Conservation (phyloP, 305 asterid genomes). For the Lippia alba region DNA sequence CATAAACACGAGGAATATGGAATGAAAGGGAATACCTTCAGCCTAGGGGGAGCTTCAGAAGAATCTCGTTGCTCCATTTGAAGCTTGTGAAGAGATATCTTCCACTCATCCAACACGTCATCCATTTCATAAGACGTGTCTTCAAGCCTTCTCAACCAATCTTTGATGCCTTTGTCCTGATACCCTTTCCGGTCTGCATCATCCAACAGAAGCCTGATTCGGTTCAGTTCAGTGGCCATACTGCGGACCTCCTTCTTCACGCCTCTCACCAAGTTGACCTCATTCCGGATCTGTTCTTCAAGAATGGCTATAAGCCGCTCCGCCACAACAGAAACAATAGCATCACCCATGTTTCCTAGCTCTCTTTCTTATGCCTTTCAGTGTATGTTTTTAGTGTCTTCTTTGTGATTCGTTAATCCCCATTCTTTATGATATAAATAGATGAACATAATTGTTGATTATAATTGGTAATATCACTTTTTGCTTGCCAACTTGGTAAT, state of each 20-base stretch:
- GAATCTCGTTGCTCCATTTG: not conserved
- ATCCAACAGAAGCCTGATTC: not conserved
- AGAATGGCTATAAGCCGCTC: not conserved
- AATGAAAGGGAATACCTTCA: not conserved
- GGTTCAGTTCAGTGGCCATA: not conserved
- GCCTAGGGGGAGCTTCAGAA: not conserved
- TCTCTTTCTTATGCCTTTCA: no score
- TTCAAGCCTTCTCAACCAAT: constrained; percentile 5
- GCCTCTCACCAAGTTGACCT: constrained; percentile 23
- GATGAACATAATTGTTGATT: no score
- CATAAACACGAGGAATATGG: no score
- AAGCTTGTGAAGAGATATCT: no score
- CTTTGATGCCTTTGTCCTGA: not conserved
- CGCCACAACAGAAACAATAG: not conserved
- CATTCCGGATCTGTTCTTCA: not conserved
- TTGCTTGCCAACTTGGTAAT: no score
- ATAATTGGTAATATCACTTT: no score
- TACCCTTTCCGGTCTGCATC: constrained; percentile 27
- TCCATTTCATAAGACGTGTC: not conserved
- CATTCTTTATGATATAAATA: no score
- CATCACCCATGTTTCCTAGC: constrained; percentile 33
- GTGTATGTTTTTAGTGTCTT: no score
- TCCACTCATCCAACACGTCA: constrained; percentile 30
- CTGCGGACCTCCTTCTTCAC: not conserved
- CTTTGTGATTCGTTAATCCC: no score